A percentile compares a stretch with the other conserved stretches of the same genome.
Evolutionary conservation across 371 early-diverging fungal genomes (phyloP).

Genomic region (Umbelopsis sp.): DNA sequence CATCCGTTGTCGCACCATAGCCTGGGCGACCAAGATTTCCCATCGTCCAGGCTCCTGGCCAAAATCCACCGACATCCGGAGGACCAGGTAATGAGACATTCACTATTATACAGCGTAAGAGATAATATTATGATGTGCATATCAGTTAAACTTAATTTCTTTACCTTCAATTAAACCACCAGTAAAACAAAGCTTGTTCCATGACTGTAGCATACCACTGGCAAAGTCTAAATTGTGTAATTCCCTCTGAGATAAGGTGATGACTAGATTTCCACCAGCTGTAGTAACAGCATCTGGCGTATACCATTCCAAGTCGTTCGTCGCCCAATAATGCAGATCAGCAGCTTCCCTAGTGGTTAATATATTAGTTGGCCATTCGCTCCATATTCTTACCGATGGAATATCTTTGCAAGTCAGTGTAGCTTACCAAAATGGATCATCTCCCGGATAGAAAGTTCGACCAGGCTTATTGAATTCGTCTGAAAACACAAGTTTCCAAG

Average conservation of each 20-base stretch:
- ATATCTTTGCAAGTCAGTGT: not conserved
- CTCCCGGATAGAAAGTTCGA: constrained; percentile 49
- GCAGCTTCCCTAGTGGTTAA: constrained; percentile 28
- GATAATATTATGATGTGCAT: not conserved
- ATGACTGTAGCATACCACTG: constrained; percentile 59
- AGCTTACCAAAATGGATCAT: constrained; percentile 43
- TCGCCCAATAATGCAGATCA: constrained; percentile 54
- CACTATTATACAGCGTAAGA: constrained; percentile 25
- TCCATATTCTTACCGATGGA: too few relatives aligned
- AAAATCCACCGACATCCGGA: constrained; percentile 45
- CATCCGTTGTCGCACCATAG: constrained; percentile 58
- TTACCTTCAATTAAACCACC: constrained; percentile 57
- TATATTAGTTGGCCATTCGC: not conserved
- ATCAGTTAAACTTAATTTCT: too few relatives aligned
- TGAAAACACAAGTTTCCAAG: constrained; percentile 46
- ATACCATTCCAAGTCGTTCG: constrained; percentile 52
- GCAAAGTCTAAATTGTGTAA: constrained; percentile 45
- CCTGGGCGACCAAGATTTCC: constrained; percentile 64
- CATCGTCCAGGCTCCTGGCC: constrained; percentile 61
- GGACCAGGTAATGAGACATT: constrained; percentile 54
- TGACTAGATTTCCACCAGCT: constrained; percentile 44
- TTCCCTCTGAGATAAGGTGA: constrained; percentile 40
- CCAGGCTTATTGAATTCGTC: constrained; percentile 58
- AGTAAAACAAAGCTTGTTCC: constrained; percentile 67
- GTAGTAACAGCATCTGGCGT: constrained; percentile 49